phyloP scores from a whole-genome alignment of 495 filamentous ascomycete species.

The Xylona heveae region DNA sequence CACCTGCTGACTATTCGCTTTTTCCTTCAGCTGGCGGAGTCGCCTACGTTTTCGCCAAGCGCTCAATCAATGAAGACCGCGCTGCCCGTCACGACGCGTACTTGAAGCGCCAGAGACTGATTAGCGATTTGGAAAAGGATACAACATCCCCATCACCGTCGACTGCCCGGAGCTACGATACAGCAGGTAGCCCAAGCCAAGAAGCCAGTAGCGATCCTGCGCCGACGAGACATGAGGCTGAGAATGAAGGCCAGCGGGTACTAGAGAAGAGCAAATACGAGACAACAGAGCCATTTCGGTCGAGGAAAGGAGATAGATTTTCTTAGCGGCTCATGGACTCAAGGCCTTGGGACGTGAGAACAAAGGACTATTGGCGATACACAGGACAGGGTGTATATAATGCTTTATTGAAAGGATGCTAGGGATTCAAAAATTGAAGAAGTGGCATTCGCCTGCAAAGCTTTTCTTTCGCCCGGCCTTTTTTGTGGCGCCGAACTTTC shows the following conservation, averaged over 20 bases:
- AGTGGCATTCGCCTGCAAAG: no score
- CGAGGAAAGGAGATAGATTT: conserved; percentile 70
- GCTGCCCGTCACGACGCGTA: conserved; percentile 45
- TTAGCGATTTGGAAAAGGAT: conserved; percentile 33
- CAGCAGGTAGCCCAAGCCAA: conserved; percentile 51
- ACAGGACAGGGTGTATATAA: no score
- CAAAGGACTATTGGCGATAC: no score
- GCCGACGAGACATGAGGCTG: conserved; percentile 60
- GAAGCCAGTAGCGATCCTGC: conserved; percentile 71
- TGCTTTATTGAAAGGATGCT: no score
- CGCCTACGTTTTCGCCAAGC: conserved; percentile 93
- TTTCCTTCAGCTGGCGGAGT: conserved; percentile 49
- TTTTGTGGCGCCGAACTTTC: no score
- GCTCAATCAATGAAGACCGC: conserved; percentile 77
- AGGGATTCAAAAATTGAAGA: no score
- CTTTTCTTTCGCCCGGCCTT: no score
- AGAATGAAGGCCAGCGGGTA: conserved; percentile 45
- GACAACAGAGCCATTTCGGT: conserved; percentile 44
- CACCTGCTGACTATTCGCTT: no score
- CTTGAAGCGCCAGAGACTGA: conserved; percentile 37
- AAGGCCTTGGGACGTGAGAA: no score
- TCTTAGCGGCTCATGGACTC: no score
- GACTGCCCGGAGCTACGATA: conserved; percentile 23
- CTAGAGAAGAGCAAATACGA: conserved; percentile 84
- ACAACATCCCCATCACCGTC: no score